Evolutionary conservation across 2,329 filamentous ascomycete genomes (phyloP).

Genomic region (Aureobasidium zeae): DNA sequence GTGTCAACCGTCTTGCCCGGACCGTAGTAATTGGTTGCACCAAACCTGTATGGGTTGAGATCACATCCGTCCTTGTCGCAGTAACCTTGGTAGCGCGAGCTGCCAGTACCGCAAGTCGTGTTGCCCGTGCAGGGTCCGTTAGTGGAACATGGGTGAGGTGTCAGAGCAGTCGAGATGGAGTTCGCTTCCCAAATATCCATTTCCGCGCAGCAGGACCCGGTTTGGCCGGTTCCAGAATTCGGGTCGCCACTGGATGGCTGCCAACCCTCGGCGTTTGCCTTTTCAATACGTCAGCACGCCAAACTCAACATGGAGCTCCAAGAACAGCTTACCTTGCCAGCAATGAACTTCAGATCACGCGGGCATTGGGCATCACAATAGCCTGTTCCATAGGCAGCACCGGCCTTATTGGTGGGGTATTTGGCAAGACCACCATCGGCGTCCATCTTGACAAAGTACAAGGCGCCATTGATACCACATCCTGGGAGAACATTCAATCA

Average conservation of each 20-base stretch:
- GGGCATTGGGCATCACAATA: conserved; percentile 45
- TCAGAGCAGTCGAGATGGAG: conserved; percentile 53
- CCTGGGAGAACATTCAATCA: conserved; percentile 21
- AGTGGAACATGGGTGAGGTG: conserved; percentile 54
- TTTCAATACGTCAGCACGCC: not conserved
- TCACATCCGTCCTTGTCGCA: conserved; percentile 56
- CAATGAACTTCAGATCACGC: conserved; percentile 27
- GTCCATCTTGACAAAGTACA: conserved; percentile 58
- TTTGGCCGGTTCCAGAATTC: conserved; percentile 26
- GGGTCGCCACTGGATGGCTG: conserved; percentile 20
- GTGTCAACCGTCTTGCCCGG: conserved; percentile 48
- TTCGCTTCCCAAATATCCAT: conserved; percentile 65
- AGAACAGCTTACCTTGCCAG: conserved; percentile 16
- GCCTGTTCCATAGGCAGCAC: conserved; percentile 51
- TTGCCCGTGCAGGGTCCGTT: conserved; percentile 42
- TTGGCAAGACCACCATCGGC: conserved; percentile 45
- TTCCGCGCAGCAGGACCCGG: conserved; percentile 57
- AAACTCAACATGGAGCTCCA: fast-evolving
- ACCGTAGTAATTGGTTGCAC: conserved; percentile 55
- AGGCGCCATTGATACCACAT: conserved; percentile 62
- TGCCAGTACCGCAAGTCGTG: conserved; percentile 43
- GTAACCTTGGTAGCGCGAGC: conserved; percentile 49
- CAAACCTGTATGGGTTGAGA: conserved; percentile 60
- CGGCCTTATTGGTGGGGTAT: conserved; percentile 34
- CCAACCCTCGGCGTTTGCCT: conserved; percentile 22